Conservation (phyloP, 78 protist genomes). For the Mantamonas sphyraenae region DNA sequence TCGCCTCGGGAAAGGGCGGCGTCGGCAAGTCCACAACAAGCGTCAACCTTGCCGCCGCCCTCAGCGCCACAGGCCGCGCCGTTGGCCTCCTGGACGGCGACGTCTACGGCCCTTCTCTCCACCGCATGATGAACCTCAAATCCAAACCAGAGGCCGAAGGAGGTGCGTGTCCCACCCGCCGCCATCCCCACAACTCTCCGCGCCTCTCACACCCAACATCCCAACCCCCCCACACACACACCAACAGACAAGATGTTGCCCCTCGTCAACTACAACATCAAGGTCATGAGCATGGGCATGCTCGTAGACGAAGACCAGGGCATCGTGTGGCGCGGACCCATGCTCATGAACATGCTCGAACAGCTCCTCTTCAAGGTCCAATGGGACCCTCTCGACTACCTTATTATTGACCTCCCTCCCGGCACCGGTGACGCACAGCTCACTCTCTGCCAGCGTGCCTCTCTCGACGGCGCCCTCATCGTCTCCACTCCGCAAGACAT, state of each 20-base stretch:
- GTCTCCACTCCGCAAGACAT: slow-evolving; percentile 91
- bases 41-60: slow-evolving; percentile 33
- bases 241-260: slow-evolving; percentile 45
- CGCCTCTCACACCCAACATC: no score
- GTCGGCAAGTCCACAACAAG: slow-evolving; percentile 91
- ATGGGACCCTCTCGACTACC: slow-evolving; percentile 85
- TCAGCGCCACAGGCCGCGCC: not conserved
- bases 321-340: slow-evolving; percentile 80
- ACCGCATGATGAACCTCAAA: slow-evolving; percentile 60
- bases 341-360: slow-evolving; percentile 68
- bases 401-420: slow-evolving; percentile 95
- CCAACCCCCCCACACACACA: no score
- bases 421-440: slow-evolving; percentile 96
- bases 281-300: slow-evolving; percentile 79
- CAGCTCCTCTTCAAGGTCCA: slow-evolving; percentile 48
- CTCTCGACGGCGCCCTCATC: slow-evolving; percentile 82
- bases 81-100: slow-evolving; percentile 87
- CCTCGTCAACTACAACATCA: slow-evolving; percentile 58
- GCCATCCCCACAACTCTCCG: no score
- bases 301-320: slow-evolving; percentile 55
- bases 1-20: slow-evolving; percentile 83
- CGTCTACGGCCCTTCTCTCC: slow-evolving; percentile 85
- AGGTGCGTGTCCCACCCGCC: no score
- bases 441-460: slow-evolving; percentile 76
- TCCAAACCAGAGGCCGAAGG: slow-evolving; percentile 28